These are phyloP conservation scores for Hymenotorrendiella dingleyae DNA, from an alignment of 2,329 filamentous ascomycete species.

Conservation along the genomic window DNA sequence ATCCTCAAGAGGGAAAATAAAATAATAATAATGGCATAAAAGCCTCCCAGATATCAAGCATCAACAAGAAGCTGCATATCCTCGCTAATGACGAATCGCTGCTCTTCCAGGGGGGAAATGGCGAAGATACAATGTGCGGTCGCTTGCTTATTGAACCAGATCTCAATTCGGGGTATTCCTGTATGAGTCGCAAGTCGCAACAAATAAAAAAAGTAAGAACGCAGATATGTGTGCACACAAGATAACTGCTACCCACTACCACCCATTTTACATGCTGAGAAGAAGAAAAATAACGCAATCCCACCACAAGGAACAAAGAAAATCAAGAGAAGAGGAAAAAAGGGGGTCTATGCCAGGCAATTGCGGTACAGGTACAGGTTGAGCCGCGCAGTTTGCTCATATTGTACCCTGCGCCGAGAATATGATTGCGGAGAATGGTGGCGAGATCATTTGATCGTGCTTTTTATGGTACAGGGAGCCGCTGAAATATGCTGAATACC, in stretches of 20 bases:
- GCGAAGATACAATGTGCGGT: conserved; percentile 19
- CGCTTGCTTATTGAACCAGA: conserved; percentile 7
- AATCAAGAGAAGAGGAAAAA: conserved; percentile 14
- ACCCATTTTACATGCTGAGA: conserved; percentile 18
- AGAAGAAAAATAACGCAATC: conserved; percentile 12
- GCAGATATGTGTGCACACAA: conserved; percentile 25
- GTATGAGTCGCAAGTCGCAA: conserved; percentile 7
- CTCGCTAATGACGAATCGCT: conserved; percentile 9
- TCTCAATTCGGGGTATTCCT: background rate
- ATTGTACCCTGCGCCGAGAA: conserved; percentile 28
- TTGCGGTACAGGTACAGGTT: conserved; percentile 30
- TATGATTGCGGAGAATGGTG: conserved; percentile 26
- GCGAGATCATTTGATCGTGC: conserved; percentile 28
- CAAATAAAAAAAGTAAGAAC: conserved; percentile 13
- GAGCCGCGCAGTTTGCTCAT: conserved; percentile 30
- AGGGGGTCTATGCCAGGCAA: conserved; percentile 23
- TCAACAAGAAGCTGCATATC: conserved; percentile 5
- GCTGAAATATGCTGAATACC: conserved; percentile 21
- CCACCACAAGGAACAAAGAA: conserved; percentile 17
- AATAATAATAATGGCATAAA: conserved; percentile 22
- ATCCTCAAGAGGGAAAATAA: no score
- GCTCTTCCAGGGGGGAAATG: conserved; percentile 6
- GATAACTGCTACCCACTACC: conserved; percentile 23
- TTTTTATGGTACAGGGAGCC: conserved; percentile 31
- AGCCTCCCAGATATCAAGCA: conserved; percentile 2